phyloP scores from a whole-genome alignment of 2,329 filamentous ascomycete genomes.

The Alternaria hordeiaustralica region DNA sequence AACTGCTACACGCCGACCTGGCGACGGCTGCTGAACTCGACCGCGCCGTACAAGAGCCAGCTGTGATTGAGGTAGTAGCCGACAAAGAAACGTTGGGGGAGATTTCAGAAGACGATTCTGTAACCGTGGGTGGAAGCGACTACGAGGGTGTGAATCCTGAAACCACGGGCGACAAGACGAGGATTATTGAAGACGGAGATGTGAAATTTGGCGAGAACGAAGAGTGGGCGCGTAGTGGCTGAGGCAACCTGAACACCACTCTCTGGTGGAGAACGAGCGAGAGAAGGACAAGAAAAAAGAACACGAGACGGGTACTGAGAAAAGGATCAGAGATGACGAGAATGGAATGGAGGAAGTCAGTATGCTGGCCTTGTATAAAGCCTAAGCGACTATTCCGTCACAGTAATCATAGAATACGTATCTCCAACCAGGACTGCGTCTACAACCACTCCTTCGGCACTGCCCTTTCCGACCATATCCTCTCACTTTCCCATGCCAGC shows the following conservation, averaged over 20 bases:
- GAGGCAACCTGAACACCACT: not conserved
- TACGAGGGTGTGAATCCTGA: not conserved
- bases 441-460: slow-evolving; percentile 47
- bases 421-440: not conserved
- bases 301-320: not conserved
- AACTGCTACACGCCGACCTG: slow-evolving; percentile 14
- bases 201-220: not conserved
- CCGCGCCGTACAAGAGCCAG: not conserved
- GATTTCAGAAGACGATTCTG: not conserved
- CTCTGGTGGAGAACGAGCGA: not conserved
- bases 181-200: not conserved
- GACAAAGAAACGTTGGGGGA: not conserved
- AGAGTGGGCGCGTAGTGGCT: not conserved
- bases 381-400: not conserved
- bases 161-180: not conserved
- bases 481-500: slow-evolving; percentile 90
- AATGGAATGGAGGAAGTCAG: not conserved
- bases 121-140: not conserved
- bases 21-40: not conserved
- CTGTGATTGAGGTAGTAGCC: slow-evolving; percentile 2
- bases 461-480: slow-evolving; percentile 52
- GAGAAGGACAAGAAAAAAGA: not conserved
- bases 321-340: not conserved
- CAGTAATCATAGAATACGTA: not conserved
- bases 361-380: not conserved